A percentile compares a stretch with the other conserved stretches of the same genome.
These are phyloP conservation scores for Fusarium chaquense DNA, from an alignment of 2,329 filamentous ascomycete species.

Conservation along the genomic window DNA sequence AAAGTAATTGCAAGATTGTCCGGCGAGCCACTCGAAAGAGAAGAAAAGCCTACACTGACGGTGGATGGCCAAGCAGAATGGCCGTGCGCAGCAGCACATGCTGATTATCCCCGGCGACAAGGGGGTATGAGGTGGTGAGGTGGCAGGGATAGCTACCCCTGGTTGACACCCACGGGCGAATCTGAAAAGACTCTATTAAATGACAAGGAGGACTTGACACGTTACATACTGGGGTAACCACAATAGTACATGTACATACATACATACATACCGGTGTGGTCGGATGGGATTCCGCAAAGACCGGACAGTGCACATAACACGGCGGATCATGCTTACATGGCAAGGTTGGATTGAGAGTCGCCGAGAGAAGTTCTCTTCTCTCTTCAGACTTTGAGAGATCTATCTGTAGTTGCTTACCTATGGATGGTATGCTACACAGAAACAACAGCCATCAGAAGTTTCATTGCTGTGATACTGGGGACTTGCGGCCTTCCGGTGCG, in stretches of 20 bases:
- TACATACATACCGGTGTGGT: neutral
- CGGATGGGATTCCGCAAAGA: constrained; percentile 4
- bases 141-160: constrained; percentile 23
- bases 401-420: neutral
- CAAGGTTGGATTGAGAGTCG: neutral
- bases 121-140: constrained; percentile 28
- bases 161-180: constrained; percentile 18
- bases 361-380: constrained; percentile 14
- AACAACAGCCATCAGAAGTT: neutral
- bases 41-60: constrained; percentile 24
- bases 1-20: constrained; percentile 5
- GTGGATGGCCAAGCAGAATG: constrained; percentile 18
- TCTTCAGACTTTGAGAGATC: neutral
- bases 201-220: constrained; percentile 40
- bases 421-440: constrained; percentile 5
- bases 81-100: constrained; percentile 20
- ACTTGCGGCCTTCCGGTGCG: neutral
- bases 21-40: constrained; percentile 20
- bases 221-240: constrained; percentile 38
- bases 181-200: constrained; percentile 32
- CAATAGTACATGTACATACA: neutral
- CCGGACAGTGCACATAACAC: constrained; percentile 18
- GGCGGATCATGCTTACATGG: neutral
- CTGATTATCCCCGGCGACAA: constrained; percentile 40
- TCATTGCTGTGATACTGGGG: neutral